phyloP scores from a whole-genome alignment of 352 stramenopile species.

The Phytophthora lateralis region DNA sequence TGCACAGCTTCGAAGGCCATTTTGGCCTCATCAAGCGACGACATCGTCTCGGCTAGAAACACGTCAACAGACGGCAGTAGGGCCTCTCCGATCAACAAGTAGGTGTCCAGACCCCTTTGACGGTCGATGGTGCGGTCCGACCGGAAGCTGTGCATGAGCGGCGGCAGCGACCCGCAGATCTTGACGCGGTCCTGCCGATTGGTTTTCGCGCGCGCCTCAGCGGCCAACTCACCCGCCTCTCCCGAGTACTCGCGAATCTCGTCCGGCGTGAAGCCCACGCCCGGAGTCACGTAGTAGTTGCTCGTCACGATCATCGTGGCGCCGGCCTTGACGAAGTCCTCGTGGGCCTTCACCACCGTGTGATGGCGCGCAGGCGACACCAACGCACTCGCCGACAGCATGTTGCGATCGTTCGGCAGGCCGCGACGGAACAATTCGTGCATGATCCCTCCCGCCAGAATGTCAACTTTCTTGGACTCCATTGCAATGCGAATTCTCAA shows the following conservation, averaged over 20 bases:
- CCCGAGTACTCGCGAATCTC: constrained; percentile 74
- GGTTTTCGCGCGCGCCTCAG: constrained; percentile 42
- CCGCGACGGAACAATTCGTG: constrained; percentile 89
- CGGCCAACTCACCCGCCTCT: constrained; percentile 68
- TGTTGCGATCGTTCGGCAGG: constrained; percentile 90
- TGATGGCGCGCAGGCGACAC: constrained; percentile 68
- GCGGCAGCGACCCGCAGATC: constrained; percentile 88
- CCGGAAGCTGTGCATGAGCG: constrained; percentile 90
- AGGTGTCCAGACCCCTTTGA: constrained; percentile 71
- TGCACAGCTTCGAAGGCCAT: constrained; percentile 84
- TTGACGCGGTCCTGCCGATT: constrained; percentile 38
- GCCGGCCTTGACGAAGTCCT: constrained; percentile 79
- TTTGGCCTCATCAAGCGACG: constrained; percentile 83
- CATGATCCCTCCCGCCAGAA: constrained; percentile 86
- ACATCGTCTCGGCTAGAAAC: constrained; percentile 92
- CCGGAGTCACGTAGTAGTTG: constrained; percentile 89
- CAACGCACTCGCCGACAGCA: constrained; percentile 88
- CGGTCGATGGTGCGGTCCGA: constrained; percentile 86
- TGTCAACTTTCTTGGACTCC: constrained; percentile 38
- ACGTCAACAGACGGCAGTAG: constrained; percentile 81
- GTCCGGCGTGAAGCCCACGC: constrained; percentile 80
- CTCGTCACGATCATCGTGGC: constrained; percentile 86
- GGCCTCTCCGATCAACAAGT: constrained; percentile 76
- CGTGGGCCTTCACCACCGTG: constrained; percentile 69
- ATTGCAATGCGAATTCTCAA: constrained; percentile 28